A percentile compares a stretch with the other conserved stretches of the same genome.
phyloP scores from a whole-genome alignment of 257 asterid species.

The Rhazya stricta region DNA sequence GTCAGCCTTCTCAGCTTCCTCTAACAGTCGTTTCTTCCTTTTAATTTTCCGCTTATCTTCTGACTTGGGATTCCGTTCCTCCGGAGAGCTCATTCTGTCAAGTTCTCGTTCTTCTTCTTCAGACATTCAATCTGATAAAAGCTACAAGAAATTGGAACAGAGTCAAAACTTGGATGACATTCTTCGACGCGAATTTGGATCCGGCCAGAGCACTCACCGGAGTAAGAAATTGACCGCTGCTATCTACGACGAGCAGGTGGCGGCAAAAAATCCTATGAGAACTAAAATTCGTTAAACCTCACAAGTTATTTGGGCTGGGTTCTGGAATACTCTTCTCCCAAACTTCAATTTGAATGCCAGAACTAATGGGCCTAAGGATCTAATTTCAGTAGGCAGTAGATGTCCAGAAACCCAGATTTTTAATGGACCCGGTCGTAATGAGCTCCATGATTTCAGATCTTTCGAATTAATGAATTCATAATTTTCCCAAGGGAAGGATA shows the following conservation, averaged over 20 bases:
- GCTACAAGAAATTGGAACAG: background rate
- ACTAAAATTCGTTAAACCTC: background rate
- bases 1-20: conserved; percentile 51
- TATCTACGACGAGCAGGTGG: background rate
- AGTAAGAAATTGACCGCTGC: background rate
- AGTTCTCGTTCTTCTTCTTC: conserved; percentile 46
- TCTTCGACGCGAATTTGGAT: background rate
- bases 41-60: conserved; percentile 31
- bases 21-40: conserved; percentile 39
- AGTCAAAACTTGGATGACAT: background rate
- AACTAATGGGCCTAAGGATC: background rate
- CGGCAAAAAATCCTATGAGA: background rate
- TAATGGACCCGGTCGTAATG: too few species aligned
- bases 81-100: conserved; percentile 14
- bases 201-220: background rate
- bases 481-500: too few species aligned
- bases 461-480: too few species aligned
- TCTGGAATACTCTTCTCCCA: background rate
- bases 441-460: too few species aligned
- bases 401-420: too few species aligned
- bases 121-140: conserved; percentile 28
- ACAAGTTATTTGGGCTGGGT: background rate
- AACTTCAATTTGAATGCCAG: background rate
- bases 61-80: conserved; percentile 22
- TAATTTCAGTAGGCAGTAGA: too few species aligned